Evolutionary conservation across 176 grass and related monocot species (phyloP).

Genomic region (Coix lacrymajobi): DNA sequence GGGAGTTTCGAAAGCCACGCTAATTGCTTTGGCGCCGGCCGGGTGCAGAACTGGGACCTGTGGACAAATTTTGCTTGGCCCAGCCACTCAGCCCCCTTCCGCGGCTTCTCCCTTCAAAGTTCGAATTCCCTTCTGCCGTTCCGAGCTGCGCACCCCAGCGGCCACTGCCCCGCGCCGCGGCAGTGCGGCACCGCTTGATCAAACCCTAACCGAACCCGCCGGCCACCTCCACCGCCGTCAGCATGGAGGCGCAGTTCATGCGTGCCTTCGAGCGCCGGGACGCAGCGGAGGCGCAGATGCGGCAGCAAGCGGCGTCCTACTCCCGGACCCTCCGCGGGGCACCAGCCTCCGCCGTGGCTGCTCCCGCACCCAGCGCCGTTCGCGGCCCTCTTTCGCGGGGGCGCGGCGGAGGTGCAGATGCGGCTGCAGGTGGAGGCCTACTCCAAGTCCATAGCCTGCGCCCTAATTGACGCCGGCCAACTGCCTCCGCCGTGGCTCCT

Average conservation of each 20-base stretch:
- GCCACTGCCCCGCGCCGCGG: neutral
- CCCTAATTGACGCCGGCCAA: conserved; percentile 37
- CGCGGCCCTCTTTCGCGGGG: neutral
- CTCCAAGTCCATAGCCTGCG: conserved; percentile 36
- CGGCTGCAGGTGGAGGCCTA: conserved; percentile 43
- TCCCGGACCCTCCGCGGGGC: conserved; percentile 38
- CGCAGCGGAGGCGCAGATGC: conserved; percentile 42
- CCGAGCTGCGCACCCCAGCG: too few relatives aligned
- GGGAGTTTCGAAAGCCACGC: neutral
- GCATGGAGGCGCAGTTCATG: conserved; percentile 62
- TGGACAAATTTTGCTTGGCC: too few relatives aligned
- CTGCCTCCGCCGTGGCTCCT: conserved; percentile 43
- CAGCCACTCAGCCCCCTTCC: too few relatives aligned
- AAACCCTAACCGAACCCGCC: conserved; percentile 5
- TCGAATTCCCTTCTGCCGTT: too few relatives aligned
- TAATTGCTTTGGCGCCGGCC: too few relatives aligned
- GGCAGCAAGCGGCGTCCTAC: conserved; percentile 40
- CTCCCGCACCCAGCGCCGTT: too few relatives aligned
- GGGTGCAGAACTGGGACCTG: too few relatives aligned
- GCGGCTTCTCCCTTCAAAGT: too few relatives aligned
- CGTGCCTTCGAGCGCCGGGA: conserved; percentile 46
- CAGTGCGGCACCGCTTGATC: neutral
- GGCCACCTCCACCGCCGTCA: neutral
- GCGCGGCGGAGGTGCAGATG: conserved; percentile 42
- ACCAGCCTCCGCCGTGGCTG: too few relatives aligned